These are phyloP conservation scores for Glycyrrhiza uralensis DNA, from an alignment of 306 rosid species.

Conservation along the genomic window DNA sequence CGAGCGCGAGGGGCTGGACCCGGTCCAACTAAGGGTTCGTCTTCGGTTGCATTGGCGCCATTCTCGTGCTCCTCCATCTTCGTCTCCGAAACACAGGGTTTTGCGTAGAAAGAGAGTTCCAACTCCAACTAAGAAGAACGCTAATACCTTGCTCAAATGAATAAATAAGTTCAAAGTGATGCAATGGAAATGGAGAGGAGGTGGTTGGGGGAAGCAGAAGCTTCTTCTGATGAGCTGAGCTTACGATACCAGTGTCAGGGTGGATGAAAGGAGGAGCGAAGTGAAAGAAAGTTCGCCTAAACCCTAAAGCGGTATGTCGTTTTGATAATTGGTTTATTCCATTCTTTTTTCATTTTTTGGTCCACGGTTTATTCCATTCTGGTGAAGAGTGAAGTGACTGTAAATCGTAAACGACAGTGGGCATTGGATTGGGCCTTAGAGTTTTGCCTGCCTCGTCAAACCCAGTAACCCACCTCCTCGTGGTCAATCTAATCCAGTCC, in stretches of 20 bases:
- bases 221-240: not conserved
- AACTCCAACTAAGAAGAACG: not conserved
- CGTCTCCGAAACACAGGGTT: not conserved
- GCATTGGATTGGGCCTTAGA: not conserved
- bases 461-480: too few species aligned
- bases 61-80: slow-evolving; percentile 41
- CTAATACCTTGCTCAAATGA: not conserved
- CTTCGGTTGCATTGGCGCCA: slow-evolving; percentile 40
- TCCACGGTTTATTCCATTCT: not conserved
- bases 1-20: slow-evolving; percentile 83
- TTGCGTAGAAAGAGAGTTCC: not conserved
- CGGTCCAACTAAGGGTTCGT: slow-evolving; percentile 61
- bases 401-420: not conserved
- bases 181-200: not conserved
- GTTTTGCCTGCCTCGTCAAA: too few species aligned
- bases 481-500: too few species aligned
- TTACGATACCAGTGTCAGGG: not conserved
- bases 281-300: not conserved
- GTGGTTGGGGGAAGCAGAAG: not conserved
- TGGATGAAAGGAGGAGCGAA: not conserved
- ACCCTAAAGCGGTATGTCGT: slow-evolving; percentile 24
- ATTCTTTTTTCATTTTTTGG: too few species aligned
- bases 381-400: too few species aligned
- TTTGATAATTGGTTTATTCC: not conserved
- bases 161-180: not conserved